Evolutionary conservation across 228 moss, liverwort and hornwort genomes (phyloP).

Genomic region (Sphagnum fallax): DNA sequence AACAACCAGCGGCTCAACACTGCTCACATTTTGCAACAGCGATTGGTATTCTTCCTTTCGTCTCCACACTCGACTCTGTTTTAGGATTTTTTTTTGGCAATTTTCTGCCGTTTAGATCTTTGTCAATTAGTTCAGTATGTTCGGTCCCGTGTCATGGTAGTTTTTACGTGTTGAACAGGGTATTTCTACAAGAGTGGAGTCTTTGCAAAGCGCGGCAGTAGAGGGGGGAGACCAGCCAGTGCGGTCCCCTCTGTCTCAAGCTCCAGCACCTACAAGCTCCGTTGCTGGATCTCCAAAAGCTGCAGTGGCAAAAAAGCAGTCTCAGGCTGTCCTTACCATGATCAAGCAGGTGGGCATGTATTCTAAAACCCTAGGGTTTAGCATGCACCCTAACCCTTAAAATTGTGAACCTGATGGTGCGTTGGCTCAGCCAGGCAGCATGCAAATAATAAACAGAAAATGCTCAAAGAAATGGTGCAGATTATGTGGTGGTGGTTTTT

Average conservation of each 20-base stretch:
- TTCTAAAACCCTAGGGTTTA: neutral
- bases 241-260: constrained; percentile 93
- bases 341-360: constrained; percentile 46
- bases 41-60: constrained; percentile 15
- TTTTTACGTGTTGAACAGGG: constrained; percentile 12
- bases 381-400: no score
- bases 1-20: neutral
- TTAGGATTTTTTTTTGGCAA: neutral
- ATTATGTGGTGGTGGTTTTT: no score
- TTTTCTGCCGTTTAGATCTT: neutral
- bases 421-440: no score
- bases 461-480: no score
- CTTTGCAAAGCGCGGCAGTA: constrained; percentile 13
- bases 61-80: neutral
- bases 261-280: constrained; percentile 57
- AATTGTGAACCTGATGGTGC: no score
- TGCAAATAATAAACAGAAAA: no score
- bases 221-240: constrained; percentile 46
- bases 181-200: constrained; percentile 18
- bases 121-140: neutral
- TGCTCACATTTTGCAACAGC: constrained; percentile 15
- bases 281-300: constrained; percentile 25
- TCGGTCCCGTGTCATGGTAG: neutral
- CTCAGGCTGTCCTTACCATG: constrained; percentile 82
- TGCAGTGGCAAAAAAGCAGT: constrained; percentile 42